These are phyloP conservation scores for Yarrowia deformans DNA, from an alignment of 805 yeast species.

Conservation along the genomic window DNA sequence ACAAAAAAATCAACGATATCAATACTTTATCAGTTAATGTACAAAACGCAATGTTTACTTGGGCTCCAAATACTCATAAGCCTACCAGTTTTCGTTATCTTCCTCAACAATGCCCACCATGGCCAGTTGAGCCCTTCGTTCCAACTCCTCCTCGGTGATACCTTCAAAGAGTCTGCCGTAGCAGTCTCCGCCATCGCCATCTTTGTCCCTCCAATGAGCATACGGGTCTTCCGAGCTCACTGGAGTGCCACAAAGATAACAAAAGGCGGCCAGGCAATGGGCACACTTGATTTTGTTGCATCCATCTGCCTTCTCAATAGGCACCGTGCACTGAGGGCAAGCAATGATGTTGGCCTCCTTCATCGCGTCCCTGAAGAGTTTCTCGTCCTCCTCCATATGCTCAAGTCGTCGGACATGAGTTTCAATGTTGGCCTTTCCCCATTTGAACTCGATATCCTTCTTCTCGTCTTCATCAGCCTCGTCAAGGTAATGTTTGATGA, in stretches of 20 bases:
- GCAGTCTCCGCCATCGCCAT: slow-evolving; percentile 4
- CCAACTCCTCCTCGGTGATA: slow-evolving; percentile 25
- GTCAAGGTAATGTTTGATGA: slow-evolving; percentile 1
- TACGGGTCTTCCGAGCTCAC: neutral
- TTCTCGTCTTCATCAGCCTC: slow-evolving; percentile 24
- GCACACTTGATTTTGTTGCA: slow-evolving; percentile 34
- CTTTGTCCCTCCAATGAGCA: slow-evolving; percentile 14
- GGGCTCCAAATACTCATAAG: neutral
- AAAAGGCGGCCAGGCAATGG: neutral
- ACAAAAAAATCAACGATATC: no score
- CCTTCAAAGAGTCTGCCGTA: slow-evolving; percentile 11
- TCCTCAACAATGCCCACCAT: slow-evolving; percentile 20
- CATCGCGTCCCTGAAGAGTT: slow-evolving; percentile 13
- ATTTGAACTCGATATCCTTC: slow-evolving; percentile 7
- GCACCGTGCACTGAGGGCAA: slow-evolving; percentile 4
- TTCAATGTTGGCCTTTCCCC: slow-evolving; percentile 29
- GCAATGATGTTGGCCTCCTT: slow-evolving; percentile 4
- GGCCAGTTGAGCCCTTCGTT: slow-evolving; percentile 11
- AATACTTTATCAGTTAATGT: no score
- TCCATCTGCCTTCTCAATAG: slow-evolving; percentile 13
- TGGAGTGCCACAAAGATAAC: slow-evolving; percentile 6
- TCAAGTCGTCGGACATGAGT: neutral
- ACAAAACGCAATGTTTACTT: neutral
- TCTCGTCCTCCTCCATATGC: slow-evolving; percentile 1
- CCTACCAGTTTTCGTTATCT: neutral